Evolutionary conservation across 768 basidiomycete species (phyloP), one percentile per base, ranked within the genome.

Genomic region (Coprinopsis cinerea): DNA sequence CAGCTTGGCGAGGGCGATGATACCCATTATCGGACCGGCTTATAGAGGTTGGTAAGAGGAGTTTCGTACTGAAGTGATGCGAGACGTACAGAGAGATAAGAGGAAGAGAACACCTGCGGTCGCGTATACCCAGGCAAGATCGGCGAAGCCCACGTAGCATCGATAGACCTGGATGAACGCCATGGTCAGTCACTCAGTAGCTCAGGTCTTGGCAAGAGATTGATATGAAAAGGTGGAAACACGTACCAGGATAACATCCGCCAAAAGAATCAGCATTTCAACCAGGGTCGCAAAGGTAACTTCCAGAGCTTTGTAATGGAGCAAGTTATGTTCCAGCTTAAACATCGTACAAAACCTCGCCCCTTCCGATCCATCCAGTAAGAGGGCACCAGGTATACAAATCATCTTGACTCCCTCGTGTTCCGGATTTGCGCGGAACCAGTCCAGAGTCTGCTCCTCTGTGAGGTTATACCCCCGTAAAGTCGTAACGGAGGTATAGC

Each of bases 371-470:
- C 37, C 18, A 7, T 20, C 30, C 3, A 17, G 35, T 2, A 5
- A 18, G 14, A 35, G 3, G 15, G 30, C 4, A 22, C 32, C 47
- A 17, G 47, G 47, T 9, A 48, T 48, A 26, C 47, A 48, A 20
- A 48, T 48, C 47, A 40, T 37, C 26, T 48, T 48, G 36, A 48
- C 47, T 14, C 47, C 47, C 14, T 40, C 47, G 18, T 48, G 5
- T 9, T 23, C 36, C 3, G 47, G 35, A 40, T 48, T 37, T 4
- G 17, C 35, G 14, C 36, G 34, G 22, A 48, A 26, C 47, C 47
- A 48, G 26, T 48, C 20, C 22, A 40, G 7, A 4, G 25, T 20
- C 24, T 48, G n/a, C 23, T 48, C 47, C n/a, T 40, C 17, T 5
- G 47, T 39, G 11, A 17, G 15, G 22, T 3, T 25, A 26, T 24